Conservation (phyloP, 2,329 filamentous ascomycete species). For the Alternaria novae-zelandiae region DNA sequence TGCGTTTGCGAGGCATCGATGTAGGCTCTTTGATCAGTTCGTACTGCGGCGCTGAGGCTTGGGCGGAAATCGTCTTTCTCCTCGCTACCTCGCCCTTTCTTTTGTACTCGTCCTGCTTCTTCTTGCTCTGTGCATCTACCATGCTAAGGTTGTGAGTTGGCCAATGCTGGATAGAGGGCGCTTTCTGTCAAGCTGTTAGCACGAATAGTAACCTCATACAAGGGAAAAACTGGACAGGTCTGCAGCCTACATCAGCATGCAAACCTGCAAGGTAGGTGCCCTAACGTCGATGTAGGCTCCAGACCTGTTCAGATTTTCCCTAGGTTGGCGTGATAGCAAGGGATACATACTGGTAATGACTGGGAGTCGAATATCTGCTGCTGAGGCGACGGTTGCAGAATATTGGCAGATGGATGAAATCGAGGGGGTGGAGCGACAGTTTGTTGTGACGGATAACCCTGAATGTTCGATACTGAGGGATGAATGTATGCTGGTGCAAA, state of each 20-base stretch:
- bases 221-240: too few relatives aligned
- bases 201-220: too few relatives aligned
- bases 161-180: conserved; percentile 22
- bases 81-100: background rate
- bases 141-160: conserved; percentile 12
- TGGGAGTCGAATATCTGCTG: too few relatives aligned
- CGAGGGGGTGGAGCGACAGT: background rate
- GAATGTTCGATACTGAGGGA: background rate
- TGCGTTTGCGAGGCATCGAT: background rate
- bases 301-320: too few relatives aligned
- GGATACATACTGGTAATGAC: too few relatives aligned
- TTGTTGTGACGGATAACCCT: background rate
- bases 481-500: background rate
- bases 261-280: too few relatives aligned
- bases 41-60: background rate
- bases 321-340: background rate
- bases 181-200: too few relatives aligned
- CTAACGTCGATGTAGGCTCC: too few relatives aligned
- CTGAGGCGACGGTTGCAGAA: too few relatives aligned
- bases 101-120: conserved; percentile 9
- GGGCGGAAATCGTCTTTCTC: background rate
- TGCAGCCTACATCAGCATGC: too few relatives aligned
- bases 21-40: background rate
- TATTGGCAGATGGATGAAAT: too few relatives aligned
- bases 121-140: background rate